A percentile compares a stretch with the other conserved stretches of the same genome.
Evolutionary conservation across 2,329 filamentous ascomycete species (phyloP).

Genomic region (Talaromyces sp.): DNA sequence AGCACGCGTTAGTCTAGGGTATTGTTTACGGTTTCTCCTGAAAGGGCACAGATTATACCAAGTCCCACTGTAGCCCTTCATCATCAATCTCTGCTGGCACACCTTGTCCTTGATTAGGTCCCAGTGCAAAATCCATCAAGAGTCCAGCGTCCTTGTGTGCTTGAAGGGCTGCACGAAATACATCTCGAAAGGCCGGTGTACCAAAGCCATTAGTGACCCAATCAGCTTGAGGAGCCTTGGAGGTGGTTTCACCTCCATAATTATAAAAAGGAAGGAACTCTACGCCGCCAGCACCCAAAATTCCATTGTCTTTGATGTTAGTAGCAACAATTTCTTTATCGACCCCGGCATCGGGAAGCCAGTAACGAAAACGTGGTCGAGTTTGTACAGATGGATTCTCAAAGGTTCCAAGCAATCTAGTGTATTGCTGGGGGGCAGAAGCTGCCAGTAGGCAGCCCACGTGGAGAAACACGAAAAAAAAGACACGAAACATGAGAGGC

Average conservation of each 20-base stretch:
- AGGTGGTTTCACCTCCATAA: conserved; percentile 28
- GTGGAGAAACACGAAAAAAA: too few species aligned
- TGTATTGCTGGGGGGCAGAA: too few species aligned
- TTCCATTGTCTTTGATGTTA: conserved; percentile 32
- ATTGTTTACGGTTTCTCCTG: too few species aligned
- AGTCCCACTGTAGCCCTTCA: conserved; percentile 26
- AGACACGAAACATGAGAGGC: too few species aligned
- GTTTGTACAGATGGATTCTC: conserved; percentile 28
- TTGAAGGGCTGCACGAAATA: conserved; percentile 25
- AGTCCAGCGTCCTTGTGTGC: conserved; percentile 34
- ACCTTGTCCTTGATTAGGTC: conserved; percentile 49
- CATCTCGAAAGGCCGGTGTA: conserved; percentile 29
- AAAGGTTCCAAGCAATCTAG: conserved; percentile 20
- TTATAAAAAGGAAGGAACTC: conserved; percentile 41
- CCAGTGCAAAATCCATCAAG: conserved; percentile 47
- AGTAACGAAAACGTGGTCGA: conserved; percentile 37
- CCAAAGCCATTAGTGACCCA: conserved; percentile 44
- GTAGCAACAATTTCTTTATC: conserved; percentile 26
- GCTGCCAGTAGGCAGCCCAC: too few species aligned
- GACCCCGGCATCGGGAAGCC: conserved; percentile 40
- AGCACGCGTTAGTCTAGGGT: too few species aligned
- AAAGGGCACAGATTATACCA: not conserved
- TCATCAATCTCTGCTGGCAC: conserved; percentile 38
- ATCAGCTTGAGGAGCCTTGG: conserved; percentile 21
- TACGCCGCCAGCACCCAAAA: conserved; percentile 38